A percentile compares a stretch with the other conserved stretches of the same genome.
phyloP scores from a whole-genome alignment of 2,329 filamentous ascomycete species.

The Curvularia sp. region DNA sequence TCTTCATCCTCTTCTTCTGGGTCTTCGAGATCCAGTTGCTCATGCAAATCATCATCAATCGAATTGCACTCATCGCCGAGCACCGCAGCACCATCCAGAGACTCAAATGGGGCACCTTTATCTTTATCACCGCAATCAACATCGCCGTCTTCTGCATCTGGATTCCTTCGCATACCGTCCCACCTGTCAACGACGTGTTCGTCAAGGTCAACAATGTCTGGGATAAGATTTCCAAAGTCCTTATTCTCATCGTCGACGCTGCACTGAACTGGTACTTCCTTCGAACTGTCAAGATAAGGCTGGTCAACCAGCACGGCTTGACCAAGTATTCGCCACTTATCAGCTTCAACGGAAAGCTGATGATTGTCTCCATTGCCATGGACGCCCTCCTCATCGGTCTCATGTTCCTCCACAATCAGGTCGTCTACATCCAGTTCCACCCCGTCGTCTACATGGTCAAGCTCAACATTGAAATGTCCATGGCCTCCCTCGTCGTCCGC shows the following conservation, averaged over 20 bases:
- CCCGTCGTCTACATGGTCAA: slow-evolving; percentile 55
- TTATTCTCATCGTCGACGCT: slow-evolving; percentile 61
- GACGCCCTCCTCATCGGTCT: slow-evolving; percentile 52
- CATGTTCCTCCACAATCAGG: slow-evolving; percentile 50
- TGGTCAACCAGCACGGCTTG: slow-evolving; percentile 51
- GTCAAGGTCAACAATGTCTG: slow-evolving; percentile 59
- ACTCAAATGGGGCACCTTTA: slow-evolving; percentile 59
- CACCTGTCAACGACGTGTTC: slow-evolving; percentile 48
- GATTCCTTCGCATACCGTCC: slow-evolving; percentile 57
- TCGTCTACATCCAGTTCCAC: slow-evolving; percentile 54
- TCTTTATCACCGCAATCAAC: slow-evolving; percentile 59
- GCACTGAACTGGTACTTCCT: slow-evolving; percentile 64
- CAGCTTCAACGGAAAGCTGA: slow-evolving; percentile 52
- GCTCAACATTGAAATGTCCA: slow-evolving; percentile 56
- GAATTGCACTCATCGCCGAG: slow-evolving; percentile 59
- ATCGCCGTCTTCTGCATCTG: slow-evolving; percentile 63
- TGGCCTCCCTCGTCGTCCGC: slow-evolving; percentile 53
- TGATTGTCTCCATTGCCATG: slow-evolving; percentile 53
- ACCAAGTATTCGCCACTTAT: slow-evolving; percentile 53
- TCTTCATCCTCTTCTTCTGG: slow-evolving; percentile 46
- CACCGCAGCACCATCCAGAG: slow-evolving; percentile 47
- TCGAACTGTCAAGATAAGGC: slow-evolving; percentile 48
- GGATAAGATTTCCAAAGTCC: slow-evolving; percentile 62
- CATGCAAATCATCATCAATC: slow-evolving; percentile 65
- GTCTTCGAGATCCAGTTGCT: slow-evolving; percentile 57